These are phyloP conservation scores for Eremochloa ophiuroides DNA, from an alignment of 176 grass and related monocot species.

Conservation along the genomic window DNA sequence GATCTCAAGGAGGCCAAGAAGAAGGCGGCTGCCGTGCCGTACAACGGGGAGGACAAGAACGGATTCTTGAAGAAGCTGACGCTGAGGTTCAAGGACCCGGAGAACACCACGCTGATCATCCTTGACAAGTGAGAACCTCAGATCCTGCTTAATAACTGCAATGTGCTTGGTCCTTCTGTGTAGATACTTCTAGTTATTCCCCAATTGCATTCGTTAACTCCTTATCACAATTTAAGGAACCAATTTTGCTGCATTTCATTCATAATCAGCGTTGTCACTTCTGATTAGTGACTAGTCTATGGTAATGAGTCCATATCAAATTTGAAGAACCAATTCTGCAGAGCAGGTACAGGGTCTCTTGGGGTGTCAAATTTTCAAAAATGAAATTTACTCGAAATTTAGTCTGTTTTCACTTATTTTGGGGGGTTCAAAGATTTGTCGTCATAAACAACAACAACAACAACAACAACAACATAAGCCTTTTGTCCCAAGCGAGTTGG, in stretches of 20 bases:
- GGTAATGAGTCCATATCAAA: not conserved
- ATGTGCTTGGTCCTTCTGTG: not conserved
- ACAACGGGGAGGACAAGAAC: slow-evolving; percentile 73
- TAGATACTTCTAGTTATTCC: not conserved
- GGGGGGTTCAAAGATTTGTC: not conserved
- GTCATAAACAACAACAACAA: too few species aligned
- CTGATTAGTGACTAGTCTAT: not conserved
- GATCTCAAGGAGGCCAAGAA: slow-evolving; percentile 65
- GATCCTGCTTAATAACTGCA: not conserved
- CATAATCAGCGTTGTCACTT: not conserved
- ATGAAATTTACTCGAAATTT: not conserved
- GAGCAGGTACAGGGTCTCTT: not conserved
- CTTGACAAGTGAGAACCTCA: slow-evolving; percentile 75
- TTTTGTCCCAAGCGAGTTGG: too few species aligned
- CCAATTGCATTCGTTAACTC: not conserved
- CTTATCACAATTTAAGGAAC: not conserved
- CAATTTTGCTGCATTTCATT: not conserved
- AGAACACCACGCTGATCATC: slow-evolving; percentile 78
- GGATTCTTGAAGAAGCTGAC: slow-evolving; percentile 78
- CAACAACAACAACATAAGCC: too few species aligned
- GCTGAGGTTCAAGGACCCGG: slow-evolving; percentile 76
- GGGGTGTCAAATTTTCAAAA: not conserved
- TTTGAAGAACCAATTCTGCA: not conserved
- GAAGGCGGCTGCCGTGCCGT: slow-evolving; percentile 61
- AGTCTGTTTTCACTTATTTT: not conserved